Evolutionary conservation across 1,284 basidiomycete genomes (phyloP), one percentile per base, ranked within the genome.

Genomic region (Kalmanozyma brasiliensis): DNA sequence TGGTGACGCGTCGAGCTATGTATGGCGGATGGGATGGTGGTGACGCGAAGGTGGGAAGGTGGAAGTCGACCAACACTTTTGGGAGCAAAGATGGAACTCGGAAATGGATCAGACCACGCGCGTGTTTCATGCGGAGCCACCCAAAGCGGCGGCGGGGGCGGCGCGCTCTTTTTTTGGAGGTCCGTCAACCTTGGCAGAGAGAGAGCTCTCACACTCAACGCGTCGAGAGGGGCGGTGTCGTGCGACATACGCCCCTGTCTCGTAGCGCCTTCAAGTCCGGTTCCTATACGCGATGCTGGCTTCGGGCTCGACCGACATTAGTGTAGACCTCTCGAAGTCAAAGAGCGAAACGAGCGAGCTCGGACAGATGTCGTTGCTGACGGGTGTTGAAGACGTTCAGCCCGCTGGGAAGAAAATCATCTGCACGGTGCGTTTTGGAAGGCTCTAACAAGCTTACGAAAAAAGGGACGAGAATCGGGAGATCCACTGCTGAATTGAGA

Each of bases 31-130:
- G 22, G 9, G 32, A 24, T 58, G 48, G 20, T 32, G 48, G 24
- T 44, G 51, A 33, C 23, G 26, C 26, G 52, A 14, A 32, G 13
- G 35, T 34, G 43, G 33, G 37, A 42, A 41, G 26, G 24, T 41
- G 47, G 24, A 22, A 49, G 48, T 29, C 20, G 33, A 30, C 19
- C 47, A 49, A 49, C 36, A 22, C 47, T 29, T 29, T 29, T n/a
- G n/a, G 19, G 10, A 36, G 14, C 5, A 8, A 14, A 30, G 24
- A 30, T 30, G 41, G 41, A 43, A 49, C 47, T 49, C 35, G 34
- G 26, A 24, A 46, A 22, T 32, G 49, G 19, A 16, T 38, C 26
- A 32, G 20, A 40, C 49, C 48, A 29, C 35, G 49, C 35, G 41
- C 51, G 58, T 46, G 49, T 52, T 13, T 38, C n/a, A 32, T 35